Percentiles rank a stretch among this genome's conserved stretches.
phyloP scores from a whole-genome alignment of 345 rosid genomes.

The Gossypium rotundifolium region DNA sequence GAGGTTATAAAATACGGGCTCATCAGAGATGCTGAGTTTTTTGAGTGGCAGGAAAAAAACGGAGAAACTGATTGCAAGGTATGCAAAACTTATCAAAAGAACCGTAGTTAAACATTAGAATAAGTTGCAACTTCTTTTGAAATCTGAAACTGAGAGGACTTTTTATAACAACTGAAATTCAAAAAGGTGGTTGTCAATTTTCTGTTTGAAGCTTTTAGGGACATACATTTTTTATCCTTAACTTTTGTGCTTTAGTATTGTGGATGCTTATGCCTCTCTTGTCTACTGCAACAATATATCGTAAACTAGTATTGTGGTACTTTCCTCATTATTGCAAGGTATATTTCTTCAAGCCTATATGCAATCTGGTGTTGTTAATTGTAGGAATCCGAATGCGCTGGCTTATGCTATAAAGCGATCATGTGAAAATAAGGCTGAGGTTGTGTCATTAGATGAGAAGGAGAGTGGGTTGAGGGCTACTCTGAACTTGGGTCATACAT shows the following conservation, averaged over 20 bases:
- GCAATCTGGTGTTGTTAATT: not conserved
- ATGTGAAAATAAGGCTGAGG: slow-evolving; percentile 96
- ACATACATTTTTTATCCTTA: not conserved
- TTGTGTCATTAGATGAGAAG: slow-evolving; percentile 95
- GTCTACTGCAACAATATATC: not conserved
- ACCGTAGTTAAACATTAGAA: not conserved
- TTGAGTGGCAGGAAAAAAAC: slow-evolving; percentile 96
- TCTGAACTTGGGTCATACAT: slow-evolving; percentile 89
- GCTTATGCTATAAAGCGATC: slow-evolving; percentile 93
- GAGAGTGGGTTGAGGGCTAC: slow-evolving; percentile 94
- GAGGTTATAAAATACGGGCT: slow-evolving; percentile 97
- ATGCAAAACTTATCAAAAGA: slow-evolving; percentile 3
- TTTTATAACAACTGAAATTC: not conserved
- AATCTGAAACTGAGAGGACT: slow-evolving; percentile 1
- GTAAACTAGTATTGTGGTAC: not conserved
- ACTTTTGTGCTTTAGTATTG: not conserved
- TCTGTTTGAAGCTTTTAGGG: not conserved
- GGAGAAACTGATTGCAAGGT: slow-evolving; percentile 73
- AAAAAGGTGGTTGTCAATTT: not conserved
- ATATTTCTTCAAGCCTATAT: not conserved
- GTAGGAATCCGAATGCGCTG: slow-evolving; percentile 81
- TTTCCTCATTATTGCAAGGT: not conserved
- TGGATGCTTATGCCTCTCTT: not conserved
- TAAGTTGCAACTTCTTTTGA: not conserved
- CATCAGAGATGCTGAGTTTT: slow-evolving; percentile 86